These are phyloP conservation scores for Rhodotorula sp. DNA, from an alignment of 1,284 basidiomycete genomes.

Conservation along the genomic window DNA sequence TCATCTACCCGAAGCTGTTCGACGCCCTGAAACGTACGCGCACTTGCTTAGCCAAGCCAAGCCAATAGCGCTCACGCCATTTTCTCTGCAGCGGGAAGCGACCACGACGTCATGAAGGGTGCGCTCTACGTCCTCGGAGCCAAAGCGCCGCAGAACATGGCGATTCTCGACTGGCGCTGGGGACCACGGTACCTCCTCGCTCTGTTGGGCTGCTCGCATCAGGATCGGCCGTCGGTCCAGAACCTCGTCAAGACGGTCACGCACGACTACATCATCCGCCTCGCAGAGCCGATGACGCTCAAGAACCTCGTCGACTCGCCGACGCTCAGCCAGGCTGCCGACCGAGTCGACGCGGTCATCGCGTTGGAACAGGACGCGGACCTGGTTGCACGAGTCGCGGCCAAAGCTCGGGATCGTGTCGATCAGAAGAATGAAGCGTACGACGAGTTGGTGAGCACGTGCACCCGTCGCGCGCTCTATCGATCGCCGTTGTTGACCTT, in stretches of 20 bases:
- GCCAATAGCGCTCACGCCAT: conserved; percentile 2
- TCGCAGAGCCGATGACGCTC: conserved; percentile 47
- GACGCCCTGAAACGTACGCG: conserved; percentile 60
- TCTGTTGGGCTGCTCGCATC: conserved; percentile 31
- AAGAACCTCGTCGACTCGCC: conserved; percentile 32
- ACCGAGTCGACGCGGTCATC: conserved; percentile 42
- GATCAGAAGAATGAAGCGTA: conserved; percentile 50
- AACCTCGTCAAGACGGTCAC: conserved; percentile 73
- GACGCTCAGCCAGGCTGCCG: conserved; percentile 43
- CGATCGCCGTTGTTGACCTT: not conserved
- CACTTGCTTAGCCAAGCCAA: not conserved
- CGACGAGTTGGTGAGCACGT: conserved; percentile 51
- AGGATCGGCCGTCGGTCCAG: conserved; percentile 69
- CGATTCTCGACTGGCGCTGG: conserved; percentile 58
- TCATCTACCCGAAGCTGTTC: conserved; percentile 55
- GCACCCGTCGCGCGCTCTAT: not conserved
- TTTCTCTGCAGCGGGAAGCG: conserved; percentile 58
- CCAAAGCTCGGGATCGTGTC: conserved; percentile 45
- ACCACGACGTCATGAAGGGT: conserved; percentile 93
- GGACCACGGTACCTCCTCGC: conserved; percentile 25
- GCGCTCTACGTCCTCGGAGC: conserved; percentile 83
- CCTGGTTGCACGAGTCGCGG: conserved; percentile 46
- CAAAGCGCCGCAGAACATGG: conserved; percentile 60
- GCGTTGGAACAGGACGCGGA: conserved; percentile 33
- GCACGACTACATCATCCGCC: conserved; percentile 57